A percentile compares a stretch with the other conserved stretches of the same genome.
Evolutionary conservation across 1,139 yeast species (phyloP).

Genomic region (Taphrina pruni): DNA sequence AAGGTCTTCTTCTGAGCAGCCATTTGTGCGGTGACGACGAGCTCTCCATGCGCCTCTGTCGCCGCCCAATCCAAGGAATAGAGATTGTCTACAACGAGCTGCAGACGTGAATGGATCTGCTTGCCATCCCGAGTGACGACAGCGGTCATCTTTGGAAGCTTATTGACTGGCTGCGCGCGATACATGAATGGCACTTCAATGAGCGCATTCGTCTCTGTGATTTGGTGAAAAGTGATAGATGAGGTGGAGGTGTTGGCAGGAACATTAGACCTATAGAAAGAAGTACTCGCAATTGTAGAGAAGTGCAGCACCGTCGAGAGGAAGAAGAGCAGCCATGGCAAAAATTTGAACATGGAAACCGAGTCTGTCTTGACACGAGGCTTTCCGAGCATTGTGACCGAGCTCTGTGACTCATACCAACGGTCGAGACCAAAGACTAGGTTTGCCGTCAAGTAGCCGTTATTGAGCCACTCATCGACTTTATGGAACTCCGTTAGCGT

Average conservation of each 20-base stretch:
- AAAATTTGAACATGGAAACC: neutral
- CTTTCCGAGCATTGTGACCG: neutral
- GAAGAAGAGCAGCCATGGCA: conserved; percentile 7
- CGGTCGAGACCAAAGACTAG: neutral
- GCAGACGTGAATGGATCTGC: conserved; percentile 12
- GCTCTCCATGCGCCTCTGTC: conserved; percentile 20
- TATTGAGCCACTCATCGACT: neutral
- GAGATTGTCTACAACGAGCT: conserved; percentile 34
- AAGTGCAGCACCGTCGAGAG: neutral
- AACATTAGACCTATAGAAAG: neutral
- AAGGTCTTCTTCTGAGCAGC: neutral
- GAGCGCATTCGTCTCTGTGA: conserved; percentile 25
- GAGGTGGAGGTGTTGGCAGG: conserved; percentile 2
- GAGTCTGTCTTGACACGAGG: neutral
- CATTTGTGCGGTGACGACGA: conserved; percentile 23
- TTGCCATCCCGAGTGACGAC: conserved; percentile 12
- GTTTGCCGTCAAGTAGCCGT: neutral
- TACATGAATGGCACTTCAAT: conserved; percentile 10
- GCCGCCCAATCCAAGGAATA: conserved; percentile 28
- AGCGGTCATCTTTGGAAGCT: conserved; percentile 10
- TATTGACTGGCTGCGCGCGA: neutral
- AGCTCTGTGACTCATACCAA: neutral
- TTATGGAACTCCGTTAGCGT: neutral
- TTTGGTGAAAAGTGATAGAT: conserved; percentile 15
- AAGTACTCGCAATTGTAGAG: neutral